Evolutionary conservation across 352 stramenopile species (phyloP), one percentile per base, ranked within the genome.

Genomic region (Peronospora belbahrii): DNA sequence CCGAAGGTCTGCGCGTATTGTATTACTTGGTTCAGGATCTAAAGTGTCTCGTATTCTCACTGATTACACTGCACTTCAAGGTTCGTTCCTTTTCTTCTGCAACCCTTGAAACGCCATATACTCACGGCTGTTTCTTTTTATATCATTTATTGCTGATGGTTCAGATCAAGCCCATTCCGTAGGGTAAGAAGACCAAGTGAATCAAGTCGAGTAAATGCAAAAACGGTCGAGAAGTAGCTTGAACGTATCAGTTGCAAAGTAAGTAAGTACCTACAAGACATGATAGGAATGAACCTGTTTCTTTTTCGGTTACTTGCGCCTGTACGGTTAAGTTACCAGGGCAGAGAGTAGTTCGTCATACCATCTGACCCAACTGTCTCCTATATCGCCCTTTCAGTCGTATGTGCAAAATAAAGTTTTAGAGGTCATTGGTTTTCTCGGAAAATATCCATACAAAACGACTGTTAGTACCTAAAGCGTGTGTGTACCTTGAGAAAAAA

Each of bases 1-100:
- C 94, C 0, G 88, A 97, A 45, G 94, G 94, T 18, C 71, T 98
- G 15, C 68, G 81, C 14, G 78, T 89, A 39, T 95, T 99, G 45
- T 98, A 98, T 69, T 98, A 98, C 68, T 71, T 99, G 22, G 88
- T 97, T 18, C 94, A 98, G 65, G 95, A 99, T 65, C 71, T 99
- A 38, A 97, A 97, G 60, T 97, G 90, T 56, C 62, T 98, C 18
- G 85, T 98, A 11, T 96, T 98, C 48, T 97, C 85, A 27, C 79
- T 99, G 37, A 98, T 98, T 58, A 92, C 78, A 11, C 62, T 98
- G 22, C 95, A 99, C 74, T 99, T 98, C 70, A 98, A 93, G 77
- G 82, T 91, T 52, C 38, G 44, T 47, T 53, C n/a, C 27, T 42
- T 48, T 22, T 59, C 31, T 32, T 35, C 18, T 23, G n/a, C 34